Evolutionary conservation across 352 stramenopile genomes (phyloP).

Genomic region (Plasmopara viticola): DNA sequence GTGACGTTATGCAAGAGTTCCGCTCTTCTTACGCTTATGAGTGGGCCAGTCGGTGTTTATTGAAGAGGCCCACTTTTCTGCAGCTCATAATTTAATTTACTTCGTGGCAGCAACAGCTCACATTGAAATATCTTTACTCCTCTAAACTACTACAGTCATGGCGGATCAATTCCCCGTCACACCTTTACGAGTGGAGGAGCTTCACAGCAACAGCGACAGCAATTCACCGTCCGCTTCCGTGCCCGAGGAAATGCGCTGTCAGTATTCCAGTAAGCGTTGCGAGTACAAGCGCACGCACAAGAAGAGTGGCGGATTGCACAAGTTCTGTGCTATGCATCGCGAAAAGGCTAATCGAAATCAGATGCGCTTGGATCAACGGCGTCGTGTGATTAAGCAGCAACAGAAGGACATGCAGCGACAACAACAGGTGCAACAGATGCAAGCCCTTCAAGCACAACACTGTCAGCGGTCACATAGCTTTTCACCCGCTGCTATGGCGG

Average conservation of each 20-base stretch:
- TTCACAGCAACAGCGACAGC: constrained; percentile 9
- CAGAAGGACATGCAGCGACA: constrained; percentile 34
- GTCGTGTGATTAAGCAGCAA: constrained; percentile 46
- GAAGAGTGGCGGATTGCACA: constrained; percentile 64
- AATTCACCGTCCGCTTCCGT: constrained; percentile 7
- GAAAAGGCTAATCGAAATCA: constrained; percentile 71
- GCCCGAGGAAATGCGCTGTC: constrained; percentile 41
- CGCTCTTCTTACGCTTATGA: constrained; percentile 5
- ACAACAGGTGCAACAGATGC: constrained; percentile 30
- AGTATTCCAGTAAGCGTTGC: constrained; percentile 71
- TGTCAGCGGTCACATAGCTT: constrained; percentile 15
- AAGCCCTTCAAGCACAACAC: constrained; percentile 26
- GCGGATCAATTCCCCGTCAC: constrained; percentile 18
- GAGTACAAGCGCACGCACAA: constrained; percentile 49
- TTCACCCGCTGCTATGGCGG: constrained; percentile 19
- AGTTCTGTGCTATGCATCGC: constrained; percentile 66
- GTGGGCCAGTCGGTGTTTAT: constrained; percentile 16
- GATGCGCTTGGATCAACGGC: constrained; percentile 55
- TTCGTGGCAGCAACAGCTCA: constrained; percentile 19
- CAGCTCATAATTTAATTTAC: constrained; percentile 29
- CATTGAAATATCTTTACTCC: background rate
- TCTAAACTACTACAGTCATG: constrained; percentile 8
- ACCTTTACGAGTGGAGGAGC: constrained; percentile 9
- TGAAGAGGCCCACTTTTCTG: constrained; percentile 11
- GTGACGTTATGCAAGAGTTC: constrained; percentile 10